Evolutionary conservation across 2,329 filamentous ascomycete genomes (phyloP).

Genomic region (Ambrosiella beaveri): DNA sequence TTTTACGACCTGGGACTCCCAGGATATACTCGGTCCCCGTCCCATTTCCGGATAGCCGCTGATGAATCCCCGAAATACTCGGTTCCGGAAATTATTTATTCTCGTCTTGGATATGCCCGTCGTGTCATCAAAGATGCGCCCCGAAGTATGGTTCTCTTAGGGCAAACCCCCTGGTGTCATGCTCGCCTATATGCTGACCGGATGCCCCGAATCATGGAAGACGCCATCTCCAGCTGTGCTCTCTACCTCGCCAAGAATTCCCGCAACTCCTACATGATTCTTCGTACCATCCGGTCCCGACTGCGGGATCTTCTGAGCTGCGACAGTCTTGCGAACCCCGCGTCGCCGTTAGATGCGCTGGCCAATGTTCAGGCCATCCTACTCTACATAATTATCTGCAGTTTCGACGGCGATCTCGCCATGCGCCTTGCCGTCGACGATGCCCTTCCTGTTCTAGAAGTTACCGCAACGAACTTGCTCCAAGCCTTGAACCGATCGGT

Average conservation of each 20-base stretch:
- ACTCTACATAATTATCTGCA: slow-evolving; percentile 28
- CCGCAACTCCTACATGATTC: slow-evolving; percentile 30
- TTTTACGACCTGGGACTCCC: neutral
- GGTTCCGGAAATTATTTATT: slow-evolving; percentile 13
- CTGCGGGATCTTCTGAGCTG: slow-evolving; percentile 25
- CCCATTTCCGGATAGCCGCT: neutral
- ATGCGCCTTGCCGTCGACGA: slow-evolving; percentile 19
- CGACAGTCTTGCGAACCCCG: slow-evolving; percentile 15
- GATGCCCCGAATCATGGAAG: slow-evolving; percentile 36
- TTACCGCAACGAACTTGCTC: neutral
- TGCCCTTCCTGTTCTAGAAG: slow-evolving; percentile 15
- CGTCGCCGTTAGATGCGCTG: slow-evolving; percentile 20
- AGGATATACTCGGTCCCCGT: neutral
- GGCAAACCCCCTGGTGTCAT: slow-evolving; percentile 36
- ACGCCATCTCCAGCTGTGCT: slow-evolving; percentile 35
- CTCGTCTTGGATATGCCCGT: slow-evolving; percentile 27
- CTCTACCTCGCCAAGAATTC: slow-evolving; percentile 33
- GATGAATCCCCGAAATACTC: neutral
- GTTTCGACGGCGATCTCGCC: slow-evolving; percentile 27
- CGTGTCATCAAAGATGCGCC: slow-evolving; percentile 35
- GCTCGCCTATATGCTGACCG: slow-evolving; percentile 29
- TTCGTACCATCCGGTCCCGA: slow-evolving; percentile 29
- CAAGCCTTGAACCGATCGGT: neutral
- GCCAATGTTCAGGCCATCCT: slow-evolving; percentile 26
- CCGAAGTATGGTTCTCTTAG: slow-evolving; percentile 29